These are phyloP conservation scores for Platanthera zijinensis DNA, from an alignment of 106 monocot species.

Conservation along the genomic window DNA sequence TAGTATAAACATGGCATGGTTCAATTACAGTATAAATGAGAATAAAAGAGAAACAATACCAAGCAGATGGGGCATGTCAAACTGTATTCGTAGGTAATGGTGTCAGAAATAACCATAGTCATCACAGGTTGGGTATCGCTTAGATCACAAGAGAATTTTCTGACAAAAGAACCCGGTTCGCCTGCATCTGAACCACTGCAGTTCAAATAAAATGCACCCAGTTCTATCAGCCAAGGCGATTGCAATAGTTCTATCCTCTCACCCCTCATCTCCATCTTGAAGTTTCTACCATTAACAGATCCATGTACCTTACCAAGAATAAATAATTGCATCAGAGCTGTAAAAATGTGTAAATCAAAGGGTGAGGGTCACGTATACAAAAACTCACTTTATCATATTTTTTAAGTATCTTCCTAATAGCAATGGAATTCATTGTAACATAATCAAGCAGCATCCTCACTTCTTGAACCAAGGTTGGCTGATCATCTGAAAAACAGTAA, in stretches of 20 bases:
- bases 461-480: slow-evolving; percentile 43
- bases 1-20: background rate
- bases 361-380: background rate
- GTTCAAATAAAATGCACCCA: slow-evolving; percentile 73
- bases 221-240: slow-evolving; percentile 78
- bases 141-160: slow-evolving; percentile 60
- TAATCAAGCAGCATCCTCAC: slow-evolving; percentile 69
- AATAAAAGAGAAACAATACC: slow-evolving; percentile 29
- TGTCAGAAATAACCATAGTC: slow-evolving; percentile 47
- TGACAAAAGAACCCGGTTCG: slow-evolving; percentile 52
- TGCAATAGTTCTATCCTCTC: slow-evolving; percentile 64
- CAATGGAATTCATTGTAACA: slow-evolving; percentile 67
- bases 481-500: slow-evolving; percentile 52
- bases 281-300: slow-evolving; percentile 69
- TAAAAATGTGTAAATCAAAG: background rate
- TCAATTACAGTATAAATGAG: background rate
- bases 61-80: slow-evolving; percentile 70
- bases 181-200: slow-evolving; percentile 33
- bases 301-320: slow-evolving; percentile 50
- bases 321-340: background rate
- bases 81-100: slow-evolving; percentile 59
- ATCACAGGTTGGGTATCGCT: slow-evolving; percentile 37
- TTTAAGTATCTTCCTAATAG: slow-evolving; percentile 71
- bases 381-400: slow-evolving; percentile 77
- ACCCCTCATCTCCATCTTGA: slow-evolving; percentile 52